Evolutionary conservation across 768 basidiomycete genomes (phyloP), one percentile per base, ranked within the genome.

Genomic region (Hortiboletus flavorubellus): DNA sequence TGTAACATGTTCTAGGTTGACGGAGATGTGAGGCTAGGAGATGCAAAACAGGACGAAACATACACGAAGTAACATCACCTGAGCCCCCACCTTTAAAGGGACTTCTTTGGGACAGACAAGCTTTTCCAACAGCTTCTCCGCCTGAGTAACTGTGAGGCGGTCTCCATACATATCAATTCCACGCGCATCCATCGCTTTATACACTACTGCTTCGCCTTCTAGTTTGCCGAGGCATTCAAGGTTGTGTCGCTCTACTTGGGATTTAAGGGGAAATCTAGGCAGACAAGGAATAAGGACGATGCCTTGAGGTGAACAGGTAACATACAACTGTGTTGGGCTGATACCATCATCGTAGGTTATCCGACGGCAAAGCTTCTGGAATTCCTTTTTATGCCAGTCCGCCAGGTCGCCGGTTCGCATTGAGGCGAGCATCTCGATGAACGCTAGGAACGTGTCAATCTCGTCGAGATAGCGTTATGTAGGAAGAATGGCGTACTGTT

Each of bases 351-450:
- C 78, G 62, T 92, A 94, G 3, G 71, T 49, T 34, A 95, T 83
- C 12, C 74, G 64, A 31, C 94, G 78, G 2, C 79, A 76, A 18
- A 98, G 77, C 8, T 73, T 73, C 56, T 69, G 79, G 76, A 98
- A 97, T 56, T 80, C 83, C 16, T 68, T 57, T 57, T 89, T 85
- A 1, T 93, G 93, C 45, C 77, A 75, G 0, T 67, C 55, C 2
- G 81, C 77, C n/a, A 98, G 73, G 14, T 64, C 71, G 1, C 96
- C 97, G 58, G 91, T 95, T 26, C 97, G 84, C 94, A 98, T 98
- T 64, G 97, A 94, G 66, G 98, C 98, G 46, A 98, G 77, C 92
- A 98, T 98, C 64, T 93, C 80, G 43, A 99, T 82, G 65, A 99
- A 98, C 44, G 80, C 93, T 93, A 64, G 8, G 31, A 34, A 40